Evolutionary conservation across 768 basidiomycete genomes (phyloP), one percentile per base, ranked within the genome.

Genomic region (Tylopilus plumbeoviolaceoides): DNA sequence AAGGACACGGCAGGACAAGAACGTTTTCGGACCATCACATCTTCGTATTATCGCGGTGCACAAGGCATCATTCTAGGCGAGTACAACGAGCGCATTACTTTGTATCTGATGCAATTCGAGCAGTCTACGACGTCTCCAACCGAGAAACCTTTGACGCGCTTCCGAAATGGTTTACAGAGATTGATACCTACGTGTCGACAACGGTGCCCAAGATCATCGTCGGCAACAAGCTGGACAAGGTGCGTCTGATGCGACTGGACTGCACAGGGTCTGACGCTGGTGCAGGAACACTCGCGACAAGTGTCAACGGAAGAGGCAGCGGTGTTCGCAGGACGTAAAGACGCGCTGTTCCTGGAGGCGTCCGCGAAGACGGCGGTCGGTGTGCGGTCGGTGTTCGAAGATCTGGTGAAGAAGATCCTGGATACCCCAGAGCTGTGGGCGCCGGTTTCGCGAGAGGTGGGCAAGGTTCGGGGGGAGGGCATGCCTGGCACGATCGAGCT

Each of bases 1-100:
- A 36, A 94, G 92, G 92, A 97, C 62, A 95, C 93, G 0, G 92
- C 94, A 46, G 95, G 97, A 0, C 95, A 98, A 69, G 97, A 99
- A 71, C 84, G 95, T 6, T 99, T 98, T 66, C 79, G 93, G 43
- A 97, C 95, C 4, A 87, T 99, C 60, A 98, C 97, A 5, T 88
- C 88, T 3, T 91, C 89, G 9, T 99, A 98, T 63, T 99, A 98
- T 65, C 81, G 97, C 27, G 89, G 89, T 2, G 89, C 89, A 41
- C 88, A 91, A 59, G 89, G 89, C 7, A 80, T 91, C 47, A 87
- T 91, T 61, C 77, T 91, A 44, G 86, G 87, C 84, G 20, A 35
- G 64, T 42, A 9, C 38, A 1, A 7, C 28, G 2, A 8, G 9
- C 15, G 11, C 17, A 28, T 7, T 15, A 30, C 35, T 5, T 27